A percentile compares a stretch with the other conserved stretches of the same genome.
phyloP scores from a whole-genome alignment of 305 asterid species.

The Solanum hybrid region DNA sequence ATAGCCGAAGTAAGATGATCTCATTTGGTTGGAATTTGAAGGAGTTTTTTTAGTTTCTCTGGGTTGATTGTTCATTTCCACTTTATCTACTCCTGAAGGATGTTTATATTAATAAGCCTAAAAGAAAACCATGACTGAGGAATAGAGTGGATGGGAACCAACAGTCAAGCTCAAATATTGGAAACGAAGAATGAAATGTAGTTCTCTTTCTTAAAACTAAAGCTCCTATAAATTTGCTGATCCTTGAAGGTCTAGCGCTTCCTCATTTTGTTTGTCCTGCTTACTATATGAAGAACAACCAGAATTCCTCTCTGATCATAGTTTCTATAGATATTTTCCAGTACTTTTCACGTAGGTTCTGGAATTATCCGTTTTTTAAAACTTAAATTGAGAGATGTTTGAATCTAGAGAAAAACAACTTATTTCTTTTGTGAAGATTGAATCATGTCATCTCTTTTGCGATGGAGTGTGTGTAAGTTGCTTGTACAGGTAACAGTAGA shows the following conservation, averaged over 20 bases:
- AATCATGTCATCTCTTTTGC: neutral
- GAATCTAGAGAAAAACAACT: neutral
- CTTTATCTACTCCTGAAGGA: neutral
- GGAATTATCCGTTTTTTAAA: neutral
- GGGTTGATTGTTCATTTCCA: neutral
- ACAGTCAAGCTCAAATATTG: neutral
- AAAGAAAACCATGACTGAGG: neutral
- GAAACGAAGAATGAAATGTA: neutral
- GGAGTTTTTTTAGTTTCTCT: neutral
- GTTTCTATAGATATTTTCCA: neutral
- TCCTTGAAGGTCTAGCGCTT: neutral
- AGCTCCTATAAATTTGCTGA: neutral
- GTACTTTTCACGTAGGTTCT: neutral
- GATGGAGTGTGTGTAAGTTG: neutral
- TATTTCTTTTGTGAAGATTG: neutral
- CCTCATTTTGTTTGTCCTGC: neutral
- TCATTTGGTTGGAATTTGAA: neutral
- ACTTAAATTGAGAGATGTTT: neutral
- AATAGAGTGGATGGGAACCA: neutral
- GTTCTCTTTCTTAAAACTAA: neutral
- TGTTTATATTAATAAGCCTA: neutral
- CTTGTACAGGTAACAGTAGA: neutral
- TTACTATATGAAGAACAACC: neutral
- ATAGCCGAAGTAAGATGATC: neutral
- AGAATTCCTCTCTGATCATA: neutral